phyloP scores from a whole-genome alignment of 2,329 filamentous ascomycete genomes.

The Myotisia sp. region DNA sequence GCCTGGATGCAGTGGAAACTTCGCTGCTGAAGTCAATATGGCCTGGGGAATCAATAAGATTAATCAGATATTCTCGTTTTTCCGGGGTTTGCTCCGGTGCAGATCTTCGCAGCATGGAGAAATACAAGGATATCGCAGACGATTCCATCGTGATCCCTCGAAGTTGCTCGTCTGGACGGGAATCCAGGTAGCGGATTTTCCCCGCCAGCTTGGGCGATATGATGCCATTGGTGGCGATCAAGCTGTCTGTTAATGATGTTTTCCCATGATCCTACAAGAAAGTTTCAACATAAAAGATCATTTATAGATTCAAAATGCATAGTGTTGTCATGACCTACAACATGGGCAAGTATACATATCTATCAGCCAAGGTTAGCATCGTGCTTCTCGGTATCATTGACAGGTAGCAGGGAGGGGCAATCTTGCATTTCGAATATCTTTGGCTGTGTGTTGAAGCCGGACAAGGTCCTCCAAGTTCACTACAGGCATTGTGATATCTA shows the following conservation, averaged over 20 bases:
- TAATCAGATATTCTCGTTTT: slow-evolving; percentile 84
- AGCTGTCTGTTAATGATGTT: slow-evolving; percentile 86
- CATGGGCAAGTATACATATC: slow-evolving; percentile 93
- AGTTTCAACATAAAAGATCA: slow-evolving; percentile 1
- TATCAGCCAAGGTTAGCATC: slow-evolving; percentile 28
- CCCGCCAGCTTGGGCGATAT: slow-evolving; percentile 95
- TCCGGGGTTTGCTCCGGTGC: slow-evolving; percentile 53
- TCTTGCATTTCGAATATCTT: slow-evolving; percentile 82
- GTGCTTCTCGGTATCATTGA: slow-evolving; percentile 15
- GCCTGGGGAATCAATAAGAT: slow-evolving; percentile 92
- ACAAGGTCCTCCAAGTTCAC: slow-evolving; percentile 83
- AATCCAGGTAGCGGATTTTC: slow-evolving; percentile 96
- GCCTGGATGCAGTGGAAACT: slow-evolving; percentile 82
- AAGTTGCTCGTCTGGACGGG: slow-evolving; percentile 84
- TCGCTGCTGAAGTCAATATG: slow-evolving; percentile 99
- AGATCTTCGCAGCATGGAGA: slow-evolving; percentile 70
- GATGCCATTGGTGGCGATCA: slow-evolving; percentile 97
- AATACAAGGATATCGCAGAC: slow-evolving; percentile 90
- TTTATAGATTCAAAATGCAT: background rate
- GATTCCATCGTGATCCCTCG: slow-evolving; percentile 99
- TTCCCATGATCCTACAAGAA: slow-evolving; percentile 73
- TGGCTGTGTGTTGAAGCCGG: slow-evolving; percentile 70
- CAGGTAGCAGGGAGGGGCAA: slow-evolving; percentile 17
- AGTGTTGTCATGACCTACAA: slow-evolving; percentile 39
- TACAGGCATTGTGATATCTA: slow-evolving; percentile 62